A percentile compares a stretch with the other conserved stretches of the same genome.
These are phyloP conservation scores for Chalara sp. DNA, from an alignment of 2,329 filamentous ascomycete genomes.

Conservation along the genomic window DNA sequence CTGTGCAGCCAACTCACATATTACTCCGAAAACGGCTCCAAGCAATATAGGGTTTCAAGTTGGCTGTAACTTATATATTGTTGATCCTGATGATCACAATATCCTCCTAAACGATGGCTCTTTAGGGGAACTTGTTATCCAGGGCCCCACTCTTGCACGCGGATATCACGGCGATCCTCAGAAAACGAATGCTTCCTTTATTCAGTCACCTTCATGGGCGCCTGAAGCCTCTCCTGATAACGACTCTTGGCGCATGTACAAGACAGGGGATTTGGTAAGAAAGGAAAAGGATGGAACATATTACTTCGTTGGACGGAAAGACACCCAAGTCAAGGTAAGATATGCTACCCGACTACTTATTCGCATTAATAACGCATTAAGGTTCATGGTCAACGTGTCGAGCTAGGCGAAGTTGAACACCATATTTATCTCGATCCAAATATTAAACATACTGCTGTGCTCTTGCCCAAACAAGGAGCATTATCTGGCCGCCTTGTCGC, in stretches of 20 bases:
- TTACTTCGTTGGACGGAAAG: constrained; percentile 69
- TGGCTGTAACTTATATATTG: constrained; percentile 26
- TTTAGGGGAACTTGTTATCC: constrained; percentile 31
- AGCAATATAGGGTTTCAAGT: background rate
- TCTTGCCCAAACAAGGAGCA: too few relatives aligned
- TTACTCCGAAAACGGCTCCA: background rate
- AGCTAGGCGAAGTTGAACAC: constrained; percentile 65
- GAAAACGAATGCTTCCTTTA: background rate
- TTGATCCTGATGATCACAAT: constrained; percentile 31
- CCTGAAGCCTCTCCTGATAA: background rate
- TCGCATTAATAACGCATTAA: constrained; percentile 36
- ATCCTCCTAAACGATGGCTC: constrained; percentile 25
- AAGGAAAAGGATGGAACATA: constrained; percentile 58
- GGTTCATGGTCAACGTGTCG: constrained; percentile 71
- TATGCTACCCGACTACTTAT: too few relatives aligned
- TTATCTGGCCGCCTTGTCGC: too few relatives aligned
- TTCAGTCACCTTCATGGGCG: background rate
- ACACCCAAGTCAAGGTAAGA: constrained; percentile 55
- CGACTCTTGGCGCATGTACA: constrained; percentile 45
- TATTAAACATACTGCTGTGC: too few relatives aligned
- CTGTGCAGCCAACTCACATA: too few relatives aligned
- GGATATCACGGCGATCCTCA: constrained; percentile 33
- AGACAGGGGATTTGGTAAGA: constrained; percentile 74
- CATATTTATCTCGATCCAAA: background rate
- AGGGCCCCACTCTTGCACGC: constrained; percentile 29